Conservation (phyloP, 2,329 filamentous ascomycete species). For the Calycina herbarum region DNA sequence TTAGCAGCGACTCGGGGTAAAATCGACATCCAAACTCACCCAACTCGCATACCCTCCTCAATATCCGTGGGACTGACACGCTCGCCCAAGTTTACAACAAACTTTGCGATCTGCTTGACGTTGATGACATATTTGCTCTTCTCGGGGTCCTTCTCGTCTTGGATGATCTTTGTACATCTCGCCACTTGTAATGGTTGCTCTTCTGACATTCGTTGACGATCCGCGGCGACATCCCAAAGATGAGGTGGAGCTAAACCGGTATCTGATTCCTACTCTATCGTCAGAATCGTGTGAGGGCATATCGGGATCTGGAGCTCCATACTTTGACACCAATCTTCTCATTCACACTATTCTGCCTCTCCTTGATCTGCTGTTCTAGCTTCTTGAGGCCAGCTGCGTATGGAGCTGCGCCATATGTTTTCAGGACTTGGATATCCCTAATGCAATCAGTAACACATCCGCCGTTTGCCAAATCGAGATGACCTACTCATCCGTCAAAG, state of each 20-base stretch:
- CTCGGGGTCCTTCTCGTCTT: conserved; percentile 90
- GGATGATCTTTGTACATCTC: conserved; percentile 98
- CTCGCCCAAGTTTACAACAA: conserved; percentile 96
- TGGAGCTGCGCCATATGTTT: conserved; percentile 96
- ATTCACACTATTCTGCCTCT: conserved; percentile 96
- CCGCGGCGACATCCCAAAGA: conserved; percentile 97
- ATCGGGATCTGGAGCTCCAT: conserved; percentile 23
- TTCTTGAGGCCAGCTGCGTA: conserved; percentile 94
- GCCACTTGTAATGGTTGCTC: conserved; percentile 98
- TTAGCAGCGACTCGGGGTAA: conserved; percentile 23
- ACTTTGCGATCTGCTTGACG: conserved; percentile 99
- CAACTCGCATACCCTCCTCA: conserved; percentile 98
- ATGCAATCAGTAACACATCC: conserved; percentile 37
- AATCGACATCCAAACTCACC: conserved; percentile 45
- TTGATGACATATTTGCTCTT: conserved; percentile 99
- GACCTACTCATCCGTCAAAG: conserved; percentile 89
- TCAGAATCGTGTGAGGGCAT: conserved; percentile 13
- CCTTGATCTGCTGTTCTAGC: conserved; percentile 98
- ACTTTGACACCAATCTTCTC: conserved; percentile 95
- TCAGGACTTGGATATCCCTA: conserved; percentile 98
- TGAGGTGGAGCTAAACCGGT: conserved; percentile 97
- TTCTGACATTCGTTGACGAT: conserved; percentile 97
- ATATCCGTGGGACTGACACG: conserved; percentile 98
- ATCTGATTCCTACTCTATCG: conserved; percentile 78
- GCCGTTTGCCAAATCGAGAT: conserved; percentile 12